Evolutionary conservation across 2,329 filamentous ascomycete species (phyloP).

Genomic region (Myriosclerotinia duriaeana): DNA sequence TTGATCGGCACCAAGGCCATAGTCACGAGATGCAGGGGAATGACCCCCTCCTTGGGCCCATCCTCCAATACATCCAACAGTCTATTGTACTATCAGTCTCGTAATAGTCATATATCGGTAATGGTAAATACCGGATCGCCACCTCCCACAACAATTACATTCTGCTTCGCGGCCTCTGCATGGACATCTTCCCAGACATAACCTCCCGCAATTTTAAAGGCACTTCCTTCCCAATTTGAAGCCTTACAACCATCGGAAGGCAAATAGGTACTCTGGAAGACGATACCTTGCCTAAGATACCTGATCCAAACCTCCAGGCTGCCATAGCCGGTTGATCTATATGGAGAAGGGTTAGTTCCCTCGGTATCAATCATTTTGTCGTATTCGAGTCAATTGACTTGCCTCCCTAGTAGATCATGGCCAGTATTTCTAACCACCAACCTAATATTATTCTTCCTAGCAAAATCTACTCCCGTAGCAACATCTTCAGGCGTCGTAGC

Average conservation of each 20-base stretch:
- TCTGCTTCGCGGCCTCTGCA: constrained; percentile 36
- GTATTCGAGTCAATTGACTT: not conserved
- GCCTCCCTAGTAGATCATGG: constrained; percentile 47
- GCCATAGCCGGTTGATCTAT: constrained; percentile 38
- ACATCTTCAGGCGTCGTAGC: constrained; percentile 43
- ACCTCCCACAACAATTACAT: constrained; percentile 43
- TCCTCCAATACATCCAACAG: constrained; percentile 40
- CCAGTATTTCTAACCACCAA: constrained; percentile 47
- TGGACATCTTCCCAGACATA: constrained; percentile 43
- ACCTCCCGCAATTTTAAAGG: constrained; percentile 42
- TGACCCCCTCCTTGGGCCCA: constrained; percentile 47
- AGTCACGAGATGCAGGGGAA: constrained; percentile 43
- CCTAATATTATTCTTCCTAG: constrained; percentile 46
- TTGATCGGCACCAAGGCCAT: constrained; percentile 48
- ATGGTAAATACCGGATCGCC: constrained; percentile 32
- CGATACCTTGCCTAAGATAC: constrained; percentile 43
- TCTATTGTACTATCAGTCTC: constrained; percentile 35
- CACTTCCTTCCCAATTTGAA: constrained; percentile 41
- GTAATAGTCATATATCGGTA: constrained; percentile 25
- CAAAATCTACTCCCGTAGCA: constrained; percentile 46
- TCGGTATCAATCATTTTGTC: constrained; percentile 33
- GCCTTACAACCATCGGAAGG: constrained; percentile 32
- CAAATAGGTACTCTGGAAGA: constrained; percentile 32
- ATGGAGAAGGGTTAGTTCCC: not conserved
- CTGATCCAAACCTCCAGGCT: constrained; percentile 49